Base-by-base conservation (phyloP, 2,329 filamentous ascomycete genomes). In the Aspergillus novoparasiticus region DNA sequence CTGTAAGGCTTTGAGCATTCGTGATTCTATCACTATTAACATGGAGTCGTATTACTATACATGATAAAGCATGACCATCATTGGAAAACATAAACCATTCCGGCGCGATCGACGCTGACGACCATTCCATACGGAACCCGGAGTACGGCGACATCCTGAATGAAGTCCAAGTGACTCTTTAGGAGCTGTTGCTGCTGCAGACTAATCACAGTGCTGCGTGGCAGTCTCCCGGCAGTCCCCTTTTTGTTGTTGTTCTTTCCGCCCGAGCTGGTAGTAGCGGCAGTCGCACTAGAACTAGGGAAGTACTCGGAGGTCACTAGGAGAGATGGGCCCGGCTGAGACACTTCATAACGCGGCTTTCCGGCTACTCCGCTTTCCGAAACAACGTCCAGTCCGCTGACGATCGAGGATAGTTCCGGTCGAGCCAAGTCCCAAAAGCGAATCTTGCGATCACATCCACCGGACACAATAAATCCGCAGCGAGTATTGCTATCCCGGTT, bases 91-190 rank as follows among this genome's bases (percentile, higher is more conserved):
- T 95, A 96, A 53, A 98, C 88, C 75, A 94, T 89, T 0, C 95
- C 95, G 45, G 90, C 91, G 70, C 94, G 85, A 82, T 99, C 95
- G 59, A 91, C 94, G 68, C 91, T 96, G 57, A 98, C 84, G 39
- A 94, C 90, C 92, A 98, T 97, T 5, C 90, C 91, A 77, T 96
- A 97, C 28, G 95, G 95, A 67, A 87, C 84, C 81, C 97, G 93
- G 69, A 99, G 78, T 73, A 98, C 81, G n/a, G 90, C 90, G 69
- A 97, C 89, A 79, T 98, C 94, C 72, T 91, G 86, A 63, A 99
- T 89, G 4, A 89, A 89, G 79, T 99, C 95, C 71, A 97, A 78
- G 79, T 99, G 95, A 63, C 90, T 92, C 75, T 89, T 90, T 62
- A 98, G 80, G 69, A 99, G 77, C 78, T 93, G 88, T 76, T 96